phyloP scores from a whole-genome alignment of 2,329 filamentous ascomycete species.

The Neocatenulostroma microsporum region DNA sequence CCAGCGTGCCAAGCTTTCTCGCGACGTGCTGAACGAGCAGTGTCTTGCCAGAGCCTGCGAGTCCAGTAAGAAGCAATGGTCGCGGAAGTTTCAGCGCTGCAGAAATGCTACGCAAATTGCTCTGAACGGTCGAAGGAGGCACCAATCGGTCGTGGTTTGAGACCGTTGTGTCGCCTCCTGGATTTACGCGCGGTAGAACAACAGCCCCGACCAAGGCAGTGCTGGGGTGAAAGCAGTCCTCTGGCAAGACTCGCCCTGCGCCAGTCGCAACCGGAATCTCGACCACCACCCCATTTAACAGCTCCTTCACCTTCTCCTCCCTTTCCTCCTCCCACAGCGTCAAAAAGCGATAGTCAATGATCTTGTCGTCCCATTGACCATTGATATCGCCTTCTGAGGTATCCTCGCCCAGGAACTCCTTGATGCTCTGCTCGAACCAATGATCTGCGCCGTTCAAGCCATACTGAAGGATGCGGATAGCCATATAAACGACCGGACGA shows the following conservation, averaged over 20 bases:
- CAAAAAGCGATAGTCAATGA: conserved; percentile 71
- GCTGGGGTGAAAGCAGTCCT: conserved; percentile 18
- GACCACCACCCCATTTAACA: conserved; percentile 2
- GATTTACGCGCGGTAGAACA: conserved; percentile 53
- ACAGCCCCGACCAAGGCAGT: conserved; percentile 59
- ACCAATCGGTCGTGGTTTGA: conserved; percentile 46
- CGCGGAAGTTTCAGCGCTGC: conserved; percentile 56
- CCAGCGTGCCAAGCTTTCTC: conserved; percentile 66
- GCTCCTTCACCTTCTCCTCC: conserved; percentile 30
- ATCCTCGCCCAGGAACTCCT: conserved; percentile 52
- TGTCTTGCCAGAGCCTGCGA: conserved; percentile 86
- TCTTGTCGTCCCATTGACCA: conserved; percentile 66
- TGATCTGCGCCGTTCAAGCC: conserved; percentile 72
- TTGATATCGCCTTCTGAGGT: conserved; percentile 48
- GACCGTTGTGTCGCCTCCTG: neutral
- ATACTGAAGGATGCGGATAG: conserved; percentile 71
- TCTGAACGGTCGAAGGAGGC: conserved; percentile 61
- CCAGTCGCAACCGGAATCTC: neutral
- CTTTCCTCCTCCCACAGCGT: conserved; percentile 56
- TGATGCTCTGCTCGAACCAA: conserved; percentile 64
- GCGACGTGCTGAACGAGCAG: conserved; percentile 76
- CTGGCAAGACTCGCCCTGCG: conserved; percentile 11
- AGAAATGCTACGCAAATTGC: conserved; percentile 65
- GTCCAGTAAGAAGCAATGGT: conserved; percentile 73
- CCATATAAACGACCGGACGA: conserved; percentile 64